Evolutionary conservation across 257 asterid species (phyloP).

Genomic region (Fraxinus excelsior): DNA sequence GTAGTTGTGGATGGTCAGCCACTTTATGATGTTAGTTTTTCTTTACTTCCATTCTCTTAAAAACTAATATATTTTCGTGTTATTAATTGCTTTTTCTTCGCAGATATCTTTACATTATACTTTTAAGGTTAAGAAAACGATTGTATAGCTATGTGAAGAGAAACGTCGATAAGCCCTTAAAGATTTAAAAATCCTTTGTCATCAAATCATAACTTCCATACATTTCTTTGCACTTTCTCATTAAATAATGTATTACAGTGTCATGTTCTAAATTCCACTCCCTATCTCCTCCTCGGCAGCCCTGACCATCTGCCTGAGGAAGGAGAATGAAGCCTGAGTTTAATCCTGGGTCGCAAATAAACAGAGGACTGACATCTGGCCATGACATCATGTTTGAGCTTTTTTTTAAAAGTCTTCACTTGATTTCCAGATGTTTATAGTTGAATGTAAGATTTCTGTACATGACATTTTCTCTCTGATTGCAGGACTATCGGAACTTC

Average conservation of each 20-base stretch:
- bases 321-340: neutral
- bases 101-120: neutral
- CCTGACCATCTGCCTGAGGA: neutral
- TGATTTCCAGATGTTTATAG: neutral
- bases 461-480: neutral
- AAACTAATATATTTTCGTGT: neutral
- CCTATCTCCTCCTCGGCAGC: neutral
- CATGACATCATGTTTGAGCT: neutral
- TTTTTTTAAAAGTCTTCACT: neutral
- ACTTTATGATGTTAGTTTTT: constrained; percentile 74
- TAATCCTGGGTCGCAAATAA: neutral
- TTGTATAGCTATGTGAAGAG: neutral
- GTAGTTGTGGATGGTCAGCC: constrained; percentile 86
- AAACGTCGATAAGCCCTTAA: neutral
- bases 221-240: neutral
- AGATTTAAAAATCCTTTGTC: neutral
- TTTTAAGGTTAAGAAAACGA: neutral
- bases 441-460: neutral
- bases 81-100: neutral
- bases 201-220: neutral
- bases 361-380: neutral
- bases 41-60: constrained; percentile 13
- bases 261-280: neutral
- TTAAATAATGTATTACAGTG: no score
- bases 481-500: constrained; percentile 43